A percentile compares a stretch with the other conserved stretches of the same genome.
Evolutionary conservation across 2,329 filamentous ascomycete genomes (phyloP).

Genomic region (Penicillium fuscoglaucum): DNA sequence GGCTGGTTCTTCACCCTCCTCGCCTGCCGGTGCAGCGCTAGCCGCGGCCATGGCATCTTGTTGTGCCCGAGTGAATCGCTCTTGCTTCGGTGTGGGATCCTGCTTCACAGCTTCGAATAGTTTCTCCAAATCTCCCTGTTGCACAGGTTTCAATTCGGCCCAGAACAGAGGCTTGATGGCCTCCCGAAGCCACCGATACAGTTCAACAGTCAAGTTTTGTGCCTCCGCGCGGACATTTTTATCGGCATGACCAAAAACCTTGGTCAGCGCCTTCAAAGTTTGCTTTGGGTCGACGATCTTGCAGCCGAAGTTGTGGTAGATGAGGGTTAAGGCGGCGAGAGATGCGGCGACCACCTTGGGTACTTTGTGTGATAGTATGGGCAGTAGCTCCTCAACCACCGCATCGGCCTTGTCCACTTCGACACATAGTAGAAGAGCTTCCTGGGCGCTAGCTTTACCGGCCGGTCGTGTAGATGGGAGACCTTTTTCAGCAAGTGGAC

Average conservation of each 20-base stretch:
- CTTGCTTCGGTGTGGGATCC: slow-evolving; percentile 84
- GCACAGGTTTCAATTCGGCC: slow-evolving; percentile 90
- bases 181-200: slow-evolving; percentile 95
- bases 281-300: slow-evolving; percentile 92
- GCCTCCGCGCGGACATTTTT: slow-evolving; percentile 97
- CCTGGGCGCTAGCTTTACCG: slow-evolving; percentile 82
- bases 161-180: slow-evolving; percentile 99
- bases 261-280: slow-evolving; percentile 81
- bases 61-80: slow-evolving; percentile 82
- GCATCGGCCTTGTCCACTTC: slow-evolving; percentile 85
- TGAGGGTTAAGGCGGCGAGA: slow-evolving; percentile 72
- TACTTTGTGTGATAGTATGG: slow-evolving; percentile 79
- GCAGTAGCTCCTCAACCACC: slow-evolving; percentile 86
- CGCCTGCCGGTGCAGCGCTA: slow-evolving; percentile 60
- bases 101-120: slow-evolving; percentile 92
- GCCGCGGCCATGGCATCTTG: slow-evolving; percentile 78
- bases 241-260: slow-evolving; percentile 92
- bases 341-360: slow-evolving; percentile 82
- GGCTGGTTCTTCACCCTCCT: slow-evolving; percentile 49
- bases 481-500: slow-evolving; percentile 85
- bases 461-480: slow-evolving; percentile 82
- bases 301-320: slow-evolving; percentile 93
- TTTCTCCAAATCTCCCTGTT: slow-evolving; percentile 90
- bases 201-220: slow-evolving; percentile 84
- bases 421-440: slow-evolving; percentile 83